phyloP scores from a whole-genome alignment of 805 yeast genomes.

The Nakazawaea populi region DNA sequence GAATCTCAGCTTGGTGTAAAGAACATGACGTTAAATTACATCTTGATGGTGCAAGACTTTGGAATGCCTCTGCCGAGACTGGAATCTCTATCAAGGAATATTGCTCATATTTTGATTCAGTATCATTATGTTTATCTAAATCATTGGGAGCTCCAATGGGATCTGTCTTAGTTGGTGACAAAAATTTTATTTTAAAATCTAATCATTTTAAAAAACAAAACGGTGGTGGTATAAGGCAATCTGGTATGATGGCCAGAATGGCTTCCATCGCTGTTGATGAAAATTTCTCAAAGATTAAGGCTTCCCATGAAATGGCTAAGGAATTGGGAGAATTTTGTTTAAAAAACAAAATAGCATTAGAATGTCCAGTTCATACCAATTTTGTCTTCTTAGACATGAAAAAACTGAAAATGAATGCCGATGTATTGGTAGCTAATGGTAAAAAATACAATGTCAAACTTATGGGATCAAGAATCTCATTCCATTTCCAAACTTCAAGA shows the following conservation, averaged over 20 bases:
- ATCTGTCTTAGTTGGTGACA: conserved; percentile 70
- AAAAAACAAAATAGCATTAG: conserved; percentile 48
- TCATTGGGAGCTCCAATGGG: conserved; percentile 94
- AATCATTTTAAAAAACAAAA: conserved; percentile 85
- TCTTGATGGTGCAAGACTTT: conserved; percentile 92
- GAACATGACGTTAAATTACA: conserved; percentile 58
- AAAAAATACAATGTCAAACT: conserved; percentile 55
- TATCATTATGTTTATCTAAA: conserved; percentile 83
- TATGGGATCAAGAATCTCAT: conserved; percentile 72
- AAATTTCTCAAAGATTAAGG: conserved; percentile 52
- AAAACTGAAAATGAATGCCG: conserved; percentile 50
- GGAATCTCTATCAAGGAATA: conserved; percentile 65
- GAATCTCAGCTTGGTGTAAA: conserved; percentile 66
- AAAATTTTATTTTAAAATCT: conserved; percentile 56
- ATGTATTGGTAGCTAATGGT: conserved; percentile 46
- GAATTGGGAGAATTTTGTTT: conserved; percentile 47
- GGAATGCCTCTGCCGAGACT: conserved; percentile 81
- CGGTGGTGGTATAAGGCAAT: conserved; percentile 92
- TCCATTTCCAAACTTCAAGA: conserved; percentile 63
- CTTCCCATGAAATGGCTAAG: conserved; percentile 46
- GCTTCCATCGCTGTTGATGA: conserved; percentile 74
- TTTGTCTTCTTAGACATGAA: conserved; percentile 70
- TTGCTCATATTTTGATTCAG: conserved; percentile 78
- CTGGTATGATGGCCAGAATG: conserved; percentile 77
- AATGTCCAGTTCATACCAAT: conserved; percentile 77